Conservation (phyloP, 768 basidiomycete species). For the Cubamyces sp. region DNA sequence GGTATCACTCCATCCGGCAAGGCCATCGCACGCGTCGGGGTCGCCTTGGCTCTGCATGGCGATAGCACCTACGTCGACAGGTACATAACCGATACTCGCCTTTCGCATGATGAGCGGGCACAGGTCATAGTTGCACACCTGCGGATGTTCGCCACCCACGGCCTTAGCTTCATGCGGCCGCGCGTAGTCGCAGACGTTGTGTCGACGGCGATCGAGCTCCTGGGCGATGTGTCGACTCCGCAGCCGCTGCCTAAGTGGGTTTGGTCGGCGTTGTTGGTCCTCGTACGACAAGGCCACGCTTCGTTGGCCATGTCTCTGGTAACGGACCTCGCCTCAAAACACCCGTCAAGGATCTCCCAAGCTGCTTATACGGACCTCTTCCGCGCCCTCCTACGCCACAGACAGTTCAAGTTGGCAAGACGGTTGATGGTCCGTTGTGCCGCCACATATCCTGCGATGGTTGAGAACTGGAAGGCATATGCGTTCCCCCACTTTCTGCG, state of each 20-base stretch:
- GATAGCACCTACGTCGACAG: conserved; percentile 13
- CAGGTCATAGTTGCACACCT: conserved; percentile 9
- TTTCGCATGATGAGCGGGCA: conserved; percentile 8
- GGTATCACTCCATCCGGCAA: conserved; percentile 3
- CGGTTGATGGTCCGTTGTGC: conserved; percentile 35
- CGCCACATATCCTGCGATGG: conserved; percentile 25
- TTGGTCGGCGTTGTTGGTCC: not conserved
- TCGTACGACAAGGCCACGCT: conserved; percentile 33
- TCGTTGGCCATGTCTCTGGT: conserved; percentile 44
- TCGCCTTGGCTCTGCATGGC: conserved; percentile 9
- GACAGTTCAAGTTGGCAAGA: conserved; percentile 43
- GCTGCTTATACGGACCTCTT: conserved; percentile 42
- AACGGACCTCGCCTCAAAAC: conserved; percentile 40
- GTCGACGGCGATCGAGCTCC: not conserved
- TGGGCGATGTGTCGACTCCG: not conserved
- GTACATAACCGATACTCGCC: conserved; percentile 11
- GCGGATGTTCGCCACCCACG: conserved; percentile 7
- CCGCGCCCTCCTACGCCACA: conserved; percentile 44
- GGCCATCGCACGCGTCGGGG: conserved; percentile 7
- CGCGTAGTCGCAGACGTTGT: not conserved
- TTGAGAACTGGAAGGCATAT: conserved; percentile 38
- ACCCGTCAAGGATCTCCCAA: conserved; percentile 45
- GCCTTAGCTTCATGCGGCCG: conserved; percentile 10
- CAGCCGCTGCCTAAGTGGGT: not conserved
- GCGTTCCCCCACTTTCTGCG: conserved; percentile 26